Evolutionary conservation across 768 basidiomycete species (phyloP).

Genomic region (Boletus vermiculosoides): DNA sequence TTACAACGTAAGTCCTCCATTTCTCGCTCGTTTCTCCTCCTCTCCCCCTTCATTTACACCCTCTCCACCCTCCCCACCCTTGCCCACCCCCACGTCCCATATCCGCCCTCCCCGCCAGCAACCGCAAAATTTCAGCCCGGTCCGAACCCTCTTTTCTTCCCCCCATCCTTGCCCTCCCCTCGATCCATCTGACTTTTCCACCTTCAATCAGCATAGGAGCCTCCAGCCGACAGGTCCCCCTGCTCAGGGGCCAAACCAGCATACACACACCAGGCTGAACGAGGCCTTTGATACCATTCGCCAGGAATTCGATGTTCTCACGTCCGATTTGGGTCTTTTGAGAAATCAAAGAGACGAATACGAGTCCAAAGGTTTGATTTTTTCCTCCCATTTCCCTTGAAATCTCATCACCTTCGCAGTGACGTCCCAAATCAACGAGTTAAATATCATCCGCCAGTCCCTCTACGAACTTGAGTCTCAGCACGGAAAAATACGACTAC

Average conservation of each 20-base stretch:
- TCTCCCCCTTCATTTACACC: background rate
- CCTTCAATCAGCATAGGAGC: slow-evolving; percentile 44
- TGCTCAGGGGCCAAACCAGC: slow-evolving; percentile 41
- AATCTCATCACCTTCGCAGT: slow-evolving; percentile 43
- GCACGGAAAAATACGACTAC: slow-evolving; percentile 80
- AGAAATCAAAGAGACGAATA: slow-evolving; percentile 85
- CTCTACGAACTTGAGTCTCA: slow-evolving; percentile 90
- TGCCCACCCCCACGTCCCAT: background rate
- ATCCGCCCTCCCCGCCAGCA: slow-evolving; percentile 1
- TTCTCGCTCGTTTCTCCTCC: background rate
- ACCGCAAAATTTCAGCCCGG: slow-evolving; percentile 27
- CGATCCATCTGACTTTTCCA: slow-evolving; percentile 17
- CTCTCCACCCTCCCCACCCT: background rate
- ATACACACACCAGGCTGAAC: slow-evolving; percentile 50
- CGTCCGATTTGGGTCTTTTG: slow-evolving; percentile 62
- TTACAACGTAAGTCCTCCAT: slow-evolving; percentile 35
- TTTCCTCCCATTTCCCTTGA: background rate
- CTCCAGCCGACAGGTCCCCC: slow-evolving; percentile 53
- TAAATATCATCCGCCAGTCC: slow-evolving; percentile 85
- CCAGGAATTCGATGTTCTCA: slow-evolving; percentile 78
- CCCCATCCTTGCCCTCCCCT: background rate
- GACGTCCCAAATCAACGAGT: slow-evolving; percentile 80
- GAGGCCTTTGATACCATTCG: slow-evolving; percentile 81
- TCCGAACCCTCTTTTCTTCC: slow-evolving; percentile 3
- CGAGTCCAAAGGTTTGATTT: slow-evolving; percentile 71